phyloP scores from a whole-genome alignment of 441 rosid species.

The Eruca vesicaria region DNA sequence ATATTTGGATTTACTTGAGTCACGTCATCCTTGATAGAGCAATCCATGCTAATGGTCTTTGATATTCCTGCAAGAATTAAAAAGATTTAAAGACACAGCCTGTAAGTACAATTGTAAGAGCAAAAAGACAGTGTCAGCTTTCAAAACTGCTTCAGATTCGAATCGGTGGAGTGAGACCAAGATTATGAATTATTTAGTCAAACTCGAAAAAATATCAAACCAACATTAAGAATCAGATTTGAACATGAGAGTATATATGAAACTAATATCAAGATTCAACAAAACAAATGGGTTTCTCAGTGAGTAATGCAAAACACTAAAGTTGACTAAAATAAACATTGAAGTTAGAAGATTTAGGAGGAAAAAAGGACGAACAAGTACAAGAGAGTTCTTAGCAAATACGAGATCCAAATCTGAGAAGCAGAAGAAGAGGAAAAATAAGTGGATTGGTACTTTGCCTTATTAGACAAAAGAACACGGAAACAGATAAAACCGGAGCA shows the following conservation, averaged over 20 bases:
- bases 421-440: background rate
- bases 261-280: background rate
- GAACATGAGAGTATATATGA: background rate
- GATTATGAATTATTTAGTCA: background rate
- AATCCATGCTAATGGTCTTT: conserved; percentile 21
- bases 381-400: background rate
- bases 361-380: background rate
- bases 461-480: background rate
- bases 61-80: background rate
- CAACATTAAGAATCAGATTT: background rate
- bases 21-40: conserved; percentile 31
- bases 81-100: background rate
- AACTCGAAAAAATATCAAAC: background rate
- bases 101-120: background rate
- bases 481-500: background rate
- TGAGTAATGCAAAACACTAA: background rate
- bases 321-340: too few species aligned
- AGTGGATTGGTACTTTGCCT: background rate
- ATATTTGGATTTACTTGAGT: conserved; percentile 29
- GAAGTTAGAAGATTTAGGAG: conserved; percentile 1
- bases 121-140: background rate
- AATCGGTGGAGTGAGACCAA: background rate
- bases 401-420: background rate
- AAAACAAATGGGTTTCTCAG: background rate
- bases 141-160: background rate